A percentile compares a stretch with the other conserved stretches of the same genome.
Evolutionary conservation across 306 rosid genomes (phyloP).

Genomic region (Ochetophila trinervis): DNA sequence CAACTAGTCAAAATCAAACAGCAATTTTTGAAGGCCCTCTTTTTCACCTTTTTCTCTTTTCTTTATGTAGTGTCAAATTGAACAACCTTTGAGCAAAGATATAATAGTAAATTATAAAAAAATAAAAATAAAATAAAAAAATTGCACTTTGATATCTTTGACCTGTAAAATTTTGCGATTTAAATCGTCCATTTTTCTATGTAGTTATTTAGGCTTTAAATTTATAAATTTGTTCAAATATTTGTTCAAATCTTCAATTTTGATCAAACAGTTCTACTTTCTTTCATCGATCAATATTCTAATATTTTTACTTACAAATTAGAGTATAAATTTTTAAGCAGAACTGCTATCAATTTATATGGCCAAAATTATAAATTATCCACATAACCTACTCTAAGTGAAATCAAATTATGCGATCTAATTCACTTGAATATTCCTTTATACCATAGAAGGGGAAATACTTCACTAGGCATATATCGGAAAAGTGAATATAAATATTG

Average conservation of each 20-base stretch:
- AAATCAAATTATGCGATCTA: neutral
- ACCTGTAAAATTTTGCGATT: too few species aligned
- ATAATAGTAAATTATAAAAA: neutral
- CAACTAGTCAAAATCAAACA: neutral
- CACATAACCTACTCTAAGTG: conserved; percentile 5
- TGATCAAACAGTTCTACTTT: too few species aligned
- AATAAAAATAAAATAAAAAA: neutral
- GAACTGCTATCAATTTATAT: too few species aligned
- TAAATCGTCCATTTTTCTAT: too few species aligned
- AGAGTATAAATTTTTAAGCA: too few species aligned
- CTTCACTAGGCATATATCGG: too few species aligned
- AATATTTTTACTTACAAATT: too few species aligned
- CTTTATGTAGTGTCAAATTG: neutral
- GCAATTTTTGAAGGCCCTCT: neutral
- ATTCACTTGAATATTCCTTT: conserved; percentile 10
- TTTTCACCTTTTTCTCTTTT: conserved; percentile 4
- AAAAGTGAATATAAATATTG: neutral
- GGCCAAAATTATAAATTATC: too few species aligned
- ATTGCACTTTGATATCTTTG: neutral
- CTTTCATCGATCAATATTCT: too few species aligned
- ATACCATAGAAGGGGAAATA: neutral
- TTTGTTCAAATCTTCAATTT: too few species aligned
- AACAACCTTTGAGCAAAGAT: neutral
- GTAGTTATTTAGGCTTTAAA: too few species aligned
- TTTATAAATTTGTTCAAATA: too few species aligned